A percentile compares a stretch with the other conserved stretches of the same genome.
Conservation (phyloP, 768 basidiomycete species). For the Agaricus sinodeliciosus region DNA sequence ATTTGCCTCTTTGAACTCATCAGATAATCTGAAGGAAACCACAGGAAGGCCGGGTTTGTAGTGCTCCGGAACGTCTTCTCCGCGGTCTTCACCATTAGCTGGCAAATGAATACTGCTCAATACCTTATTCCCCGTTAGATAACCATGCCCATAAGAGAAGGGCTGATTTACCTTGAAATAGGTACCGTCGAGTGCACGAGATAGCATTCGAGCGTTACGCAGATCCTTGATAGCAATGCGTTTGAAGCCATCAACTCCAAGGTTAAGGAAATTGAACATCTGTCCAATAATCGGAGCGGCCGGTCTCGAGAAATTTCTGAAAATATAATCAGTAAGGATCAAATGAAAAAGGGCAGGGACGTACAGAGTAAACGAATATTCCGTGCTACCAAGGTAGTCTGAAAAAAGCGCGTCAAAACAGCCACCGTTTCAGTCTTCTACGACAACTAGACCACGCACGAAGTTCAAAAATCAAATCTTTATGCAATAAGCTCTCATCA, state of each 20-base stretch:
- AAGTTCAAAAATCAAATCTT: slow-evolving; percentile 60
- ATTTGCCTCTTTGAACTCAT: slow-evolving; percentile 44
- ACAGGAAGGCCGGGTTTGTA: slow-evolving; percentile 55
- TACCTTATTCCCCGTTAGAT: slow-evolving; percentile 20
- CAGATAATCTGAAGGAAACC: slow-evolving; percentile 51
- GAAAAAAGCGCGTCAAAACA: slow-evolving; percentile 3
- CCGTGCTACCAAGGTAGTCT: slow-evolving; percentile 52
- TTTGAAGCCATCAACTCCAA: slow-evolving; percentile 50
- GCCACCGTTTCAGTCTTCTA: not conserved
- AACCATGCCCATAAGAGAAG: not conserved
- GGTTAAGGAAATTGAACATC: slow-evolving; percentile 56
- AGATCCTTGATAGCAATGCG: slow-evolving; percentile 38
- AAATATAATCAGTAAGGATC: not conserved
- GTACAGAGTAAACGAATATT: slow-evolving; percentile 53
- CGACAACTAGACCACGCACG: slow-evolving; percentile 24
- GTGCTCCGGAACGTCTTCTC: slow-evolving; percentile 31
- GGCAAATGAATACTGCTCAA: slow-evolving; percentile 45
- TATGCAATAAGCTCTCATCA: slow-evolving; percentile 49
- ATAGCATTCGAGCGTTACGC: slow-evolving; percentile 50
- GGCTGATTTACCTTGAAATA: slow-evolving; percentile 34
- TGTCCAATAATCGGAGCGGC: slow-evolving; percentile 52
- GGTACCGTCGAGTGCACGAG: slow-evolving; percentile 47
- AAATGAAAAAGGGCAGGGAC: slow-evolving; percentile 4
- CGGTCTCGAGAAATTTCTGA: slow-evolving; percentile 50
- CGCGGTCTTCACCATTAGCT: slow-evolving; percentile 12